Conservation (phyloP, 768 basidiomycete genomes). For the Mycena vulgaris region DNA sequence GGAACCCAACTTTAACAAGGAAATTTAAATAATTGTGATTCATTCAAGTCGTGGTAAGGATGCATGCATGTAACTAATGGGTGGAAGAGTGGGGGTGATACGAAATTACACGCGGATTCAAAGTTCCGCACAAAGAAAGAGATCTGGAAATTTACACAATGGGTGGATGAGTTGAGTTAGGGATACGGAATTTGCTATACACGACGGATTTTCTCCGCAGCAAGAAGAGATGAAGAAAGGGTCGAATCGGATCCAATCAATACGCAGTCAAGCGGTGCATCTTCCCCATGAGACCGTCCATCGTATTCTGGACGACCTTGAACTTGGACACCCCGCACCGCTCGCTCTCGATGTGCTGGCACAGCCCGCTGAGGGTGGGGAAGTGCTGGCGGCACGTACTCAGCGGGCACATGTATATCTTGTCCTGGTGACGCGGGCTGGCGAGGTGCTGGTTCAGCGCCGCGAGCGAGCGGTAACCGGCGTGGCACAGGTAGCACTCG, state of each 20-base stretch:
- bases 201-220: too few species aligned
- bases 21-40: slow-evolving; percentile 6
- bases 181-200: too few species aligned
- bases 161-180: too few species aligned
- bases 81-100: too few species aligned
- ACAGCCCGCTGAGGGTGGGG: slow-evolving; percentile 68
- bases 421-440: slow-evolving; percentile 71
- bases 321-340: slow-evolving; percentile 70
- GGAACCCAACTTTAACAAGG: slow-evolving; percentile 34
- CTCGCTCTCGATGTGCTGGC: slow-evolving; percentile 78
- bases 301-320: slow-evolving; percentile 53
- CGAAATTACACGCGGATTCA: too few species aligned
- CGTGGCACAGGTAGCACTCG: slow-evolving; percentile 78
- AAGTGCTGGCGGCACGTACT: slow-evolving; percentile 60
- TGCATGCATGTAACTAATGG: too few species aligned
- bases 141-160: too few species aligned
- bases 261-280: slow-evolving; percentile 38
- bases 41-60: too few species aligned
- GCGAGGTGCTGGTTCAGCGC: slow-evolving; percentile 74
- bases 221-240: too few species aligned
- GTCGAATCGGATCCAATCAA: neutral
- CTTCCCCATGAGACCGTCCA: slow-evolving; percentile 53
- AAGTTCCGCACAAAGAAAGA: too few species aligned
- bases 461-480: slow-evolving; percentile 53
- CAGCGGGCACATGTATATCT: slow-evolving; percentile 70